Evolutionary conservation across 257 asterid genomes (phyloP), one percentile per base, ranked within the genome.

Genomic region (Thymus mandschuricus): DNA sequence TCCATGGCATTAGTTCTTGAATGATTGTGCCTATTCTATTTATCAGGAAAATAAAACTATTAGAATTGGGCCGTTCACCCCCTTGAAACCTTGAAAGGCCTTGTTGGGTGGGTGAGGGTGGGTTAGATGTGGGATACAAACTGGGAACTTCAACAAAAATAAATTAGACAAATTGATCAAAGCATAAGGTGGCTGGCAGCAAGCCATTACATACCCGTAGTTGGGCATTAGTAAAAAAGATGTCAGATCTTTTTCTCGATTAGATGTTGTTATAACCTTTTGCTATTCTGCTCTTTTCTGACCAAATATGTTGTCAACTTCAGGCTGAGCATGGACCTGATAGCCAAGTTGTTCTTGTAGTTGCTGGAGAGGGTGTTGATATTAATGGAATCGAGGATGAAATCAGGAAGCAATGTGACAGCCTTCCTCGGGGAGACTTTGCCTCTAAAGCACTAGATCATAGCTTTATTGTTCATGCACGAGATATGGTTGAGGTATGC

Each of bases 291-390:
- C 7, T 29, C 1, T 11, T 13, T 29, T 28, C 43, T 15, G 15
- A 15, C 27, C 62, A 62, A 41, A 52, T 51, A 11, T 66, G 78
- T 21, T 68, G 71, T 61, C 66, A 59, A 63, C 81, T 79, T 77
- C 87, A 95, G 99, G 99, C 98, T 56, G 98, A 95, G 87, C 98
- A 92, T 64, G 99, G 98, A 63, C 99, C 99, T 34, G 98, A 95
- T 72, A 95, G 99, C 88, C 99, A 95, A 82, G 99, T 92, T 74
- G 98, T 95, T 73, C 92, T 92, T 73, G 96, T 95, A 75, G 82
- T 88, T 81, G 87, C 88, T 81, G 98, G 98, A 67, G 96, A 88
- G 57, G 95, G 84, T 74, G 95, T 88, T 46, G 86, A 95, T 81
- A 64, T 88, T 68, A 70, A 60, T 76, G 88, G 83, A 60, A 91